Evolutionary conservation across 2,329 filamentous ascomycete species (phyloP), one percentile per base, ranked within the genome.

Genomic region (Malbranchea zuffiana): DNA sequence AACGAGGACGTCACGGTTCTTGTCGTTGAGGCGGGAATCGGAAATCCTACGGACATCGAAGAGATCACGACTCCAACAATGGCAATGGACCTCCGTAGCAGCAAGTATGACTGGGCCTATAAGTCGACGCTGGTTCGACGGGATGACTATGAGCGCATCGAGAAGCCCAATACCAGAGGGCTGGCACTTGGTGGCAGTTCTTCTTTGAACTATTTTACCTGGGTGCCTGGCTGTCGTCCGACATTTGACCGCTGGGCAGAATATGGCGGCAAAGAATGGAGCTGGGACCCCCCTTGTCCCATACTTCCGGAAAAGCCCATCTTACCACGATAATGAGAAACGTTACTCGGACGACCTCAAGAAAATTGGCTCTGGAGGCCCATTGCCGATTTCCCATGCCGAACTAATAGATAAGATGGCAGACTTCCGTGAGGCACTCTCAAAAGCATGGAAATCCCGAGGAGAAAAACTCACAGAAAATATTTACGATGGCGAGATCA

Each of bases 121-220:
- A 76, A 78, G 58, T 72, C 71, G 2, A 75, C 71, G 19, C 67
- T 78, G 56, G 66, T 78, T 50, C 65, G 74, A 10, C 37, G 31
- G 5, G 30, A 34, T 20, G 37, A 78, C 47, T 78, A 77, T 49
- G 68, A 69, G 34, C 69, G 74, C 7, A 60, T 77, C 24, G 73
- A 78, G 50, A 76, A 77, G 59, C 73, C 72, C 30, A 77, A 78
- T 50, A 75, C 73, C 6, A 66, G 74, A 26, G 70, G 75, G 6
- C 74, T 74, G 54, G 63, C 63, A 2, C 68, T 78, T 0, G 74
- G 74, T 23, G 74, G 75, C 11, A 72, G 68, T 41, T 69, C 66
- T 0, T 70, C 62, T 25, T 52, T 74, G 32, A 80, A 80, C 56
- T 80, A 78, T 52, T 77, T 71, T 53, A 76, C 73, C 10, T 79